Evolutionary conservation across 192 early-diverging fungal genomes (phyloP).

Genomic region (Irineochytrium annulatum): DNA sequence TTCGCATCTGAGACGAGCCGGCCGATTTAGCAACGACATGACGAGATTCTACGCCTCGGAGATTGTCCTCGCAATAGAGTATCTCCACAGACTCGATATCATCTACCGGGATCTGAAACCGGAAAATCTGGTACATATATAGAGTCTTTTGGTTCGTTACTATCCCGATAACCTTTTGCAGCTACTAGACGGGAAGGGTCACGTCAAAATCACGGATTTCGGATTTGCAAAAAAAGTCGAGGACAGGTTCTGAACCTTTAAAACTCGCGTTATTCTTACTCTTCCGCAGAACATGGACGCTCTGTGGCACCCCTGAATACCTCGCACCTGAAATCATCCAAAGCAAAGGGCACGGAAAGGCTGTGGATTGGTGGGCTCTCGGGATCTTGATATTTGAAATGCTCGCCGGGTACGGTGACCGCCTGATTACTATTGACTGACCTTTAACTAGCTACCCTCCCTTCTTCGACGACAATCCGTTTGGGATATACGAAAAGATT

Average conservation of each 20-base stretch:
- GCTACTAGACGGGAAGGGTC: slow-evolving; percentile 78
- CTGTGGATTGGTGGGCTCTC: slow-evolving; percentile 99
- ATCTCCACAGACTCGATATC: slow-evolving; percentile 87
- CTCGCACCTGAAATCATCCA: slow-evolving; percentile 96
- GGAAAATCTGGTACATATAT: slow-evolving; percentile 54
- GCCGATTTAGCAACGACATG: slow-evolving; percentile 90
- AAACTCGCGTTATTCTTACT: slow-evolving; percentile 3
- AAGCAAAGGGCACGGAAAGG: slow-evolving; percentile 92
- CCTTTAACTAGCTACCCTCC: slow-evolving; percentile 72
- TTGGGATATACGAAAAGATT: slow-evolving; percentile 99
- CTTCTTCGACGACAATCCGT: slow-evolving; percentile 96
- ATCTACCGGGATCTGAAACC: slow-evolving; percentile 98
- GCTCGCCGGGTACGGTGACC: slow-evolving; percentile 74
- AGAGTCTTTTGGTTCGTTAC: not conserved
- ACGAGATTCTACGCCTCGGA: slow-evolving; percentile 94
- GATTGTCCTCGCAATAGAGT: slow-evolving; percentile 92
- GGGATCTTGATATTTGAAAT: slow-evolving; percentile 98
- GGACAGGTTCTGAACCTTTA: slow-evolving; percentile 36
- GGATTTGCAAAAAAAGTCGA: slow-evolving; percentile 94
- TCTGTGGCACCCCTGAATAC: slow-evolving; percentile 98
- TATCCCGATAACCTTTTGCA: slow-evolving; percentile 27
- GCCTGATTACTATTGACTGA: not conserved
- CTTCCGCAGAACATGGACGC: slow-evolving; percentile 83
- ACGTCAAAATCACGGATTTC: slow-evolving; percentile 98
- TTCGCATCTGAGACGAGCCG: slow-evolving; percentile 87